Evolutionary conservation across 495 filamentous ascomycete genomes (phyloP), one percentile per base, ranked within the genome.

Genomic region (Daldinia bambusicola): DNA sequence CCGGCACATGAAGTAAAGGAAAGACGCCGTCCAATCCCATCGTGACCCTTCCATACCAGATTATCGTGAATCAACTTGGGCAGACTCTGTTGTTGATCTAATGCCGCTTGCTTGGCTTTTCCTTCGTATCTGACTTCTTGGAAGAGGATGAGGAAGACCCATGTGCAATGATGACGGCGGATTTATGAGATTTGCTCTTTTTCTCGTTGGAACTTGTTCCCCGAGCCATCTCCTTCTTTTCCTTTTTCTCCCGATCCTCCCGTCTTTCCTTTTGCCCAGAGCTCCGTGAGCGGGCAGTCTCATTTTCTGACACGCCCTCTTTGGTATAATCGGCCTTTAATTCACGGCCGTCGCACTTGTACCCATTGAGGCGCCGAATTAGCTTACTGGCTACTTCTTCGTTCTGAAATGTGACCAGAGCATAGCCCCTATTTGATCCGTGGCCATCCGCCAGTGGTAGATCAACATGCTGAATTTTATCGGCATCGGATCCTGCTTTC

Each of bases 381-480:
- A 66, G 57, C 37, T 74, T 77, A 40, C 66, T 69, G 13, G 75
- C 75, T 12, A 63, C 70, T 58, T 75, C 75, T 57, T 77, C 72
- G 31, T 60, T 73, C 22, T 73, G 66, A 30, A 77, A 75, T 14
- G 72, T 77, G 20, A 70, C 51, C 26, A 73, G 65, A 38, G 67
- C 72, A 48, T 75, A 75, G 36, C 75, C 75, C 45, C 75, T 71
- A 37, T 73, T 77, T 7, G 60, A 60, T 56, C 59, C 69, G 43
- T 62, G 61, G 38, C 67, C 34, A 6, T 77, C 75, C 41, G 61
- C 66, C 30, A 75, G 61, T 7, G 75, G 75, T 50, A 77, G 59
- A 22, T 77, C 75, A 64, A 77, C 53, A 55, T 75, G 68, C 62
- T 75, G 69, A 58, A 77, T 59, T 59, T 71, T 77, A 62, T 66